Evolutionary conservation across 495 filamentous ascomycete genomes (phyloP), one percentile per base, ranked within the genome.

Genomic region (Hamigera avellanea): DNA sequence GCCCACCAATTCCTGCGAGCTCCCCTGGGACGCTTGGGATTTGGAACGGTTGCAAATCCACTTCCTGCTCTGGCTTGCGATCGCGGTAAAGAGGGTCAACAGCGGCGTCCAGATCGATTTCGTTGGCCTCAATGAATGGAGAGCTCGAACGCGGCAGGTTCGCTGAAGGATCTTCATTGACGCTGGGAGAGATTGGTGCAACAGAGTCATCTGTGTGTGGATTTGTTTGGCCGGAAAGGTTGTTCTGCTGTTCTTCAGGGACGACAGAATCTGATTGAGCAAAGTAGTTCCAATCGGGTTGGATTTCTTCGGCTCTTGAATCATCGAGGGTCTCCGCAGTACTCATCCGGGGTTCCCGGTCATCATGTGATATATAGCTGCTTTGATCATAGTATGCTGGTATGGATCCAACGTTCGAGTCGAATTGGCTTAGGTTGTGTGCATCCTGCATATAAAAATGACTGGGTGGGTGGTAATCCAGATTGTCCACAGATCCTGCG

Each of bases 1-100:
- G 39, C 6, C 44, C 35, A 25, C 48, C 55, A 31, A 49, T 38
- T 19, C 45, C 55, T 15, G 32, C 44, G 18, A 56, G 42, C 14
- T 52, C 45, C 25, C 39, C 41, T 13, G 47, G 31, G 28, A 33
- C 16, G 8, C 21, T 18, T 15, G 8, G 12, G 6, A 19, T 38
- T 29, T 47, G 16, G 31, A 41, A 37, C 10, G 35, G 37, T 7
- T 42, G 19, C 9, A 44, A 14, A 5, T 43, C 40, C 14, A 21
- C 16, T 17, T 29, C 26, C 3, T 36, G 17, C 27, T 36, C 40
- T 0, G 28, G 1, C 13, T 32, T 35, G 0, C 45, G 33, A 6
- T 37, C 34, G 15, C 40, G 35, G 25, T 43, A 41, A 25, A 18
- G 29, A 16, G 42, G 37, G 40, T 47, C 34, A 16, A 45, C 33